These are phyloP conservation scores for Kingdonia uniflora DNA, from an alignment of 164 flowering plant genomes.

Conservation along the genomic window DNA sequence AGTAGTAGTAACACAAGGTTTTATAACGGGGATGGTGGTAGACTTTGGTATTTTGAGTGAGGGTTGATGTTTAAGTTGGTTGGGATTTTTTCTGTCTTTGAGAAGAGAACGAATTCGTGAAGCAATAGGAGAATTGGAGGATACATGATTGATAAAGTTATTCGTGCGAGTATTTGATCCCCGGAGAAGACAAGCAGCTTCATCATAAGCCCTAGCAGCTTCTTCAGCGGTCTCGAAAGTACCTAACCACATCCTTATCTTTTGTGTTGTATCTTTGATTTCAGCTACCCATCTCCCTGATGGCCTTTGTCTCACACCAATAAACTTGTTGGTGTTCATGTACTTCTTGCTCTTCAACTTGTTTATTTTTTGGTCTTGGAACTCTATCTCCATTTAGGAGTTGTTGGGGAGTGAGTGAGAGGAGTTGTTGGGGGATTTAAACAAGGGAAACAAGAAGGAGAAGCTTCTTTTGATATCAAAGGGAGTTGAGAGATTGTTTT, in stretches of 20 bases:
- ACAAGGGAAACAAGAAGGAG: constrained; percentile 5
- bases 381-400: constrained; percentile 47
- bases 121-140: constrained; percentile 59
- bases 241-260: constrained; percentile 90
- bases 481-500: constrained; percentile 23
- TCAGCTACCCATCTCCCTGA: constrained; percentile 93
- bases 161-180: constrained; percentile 67
- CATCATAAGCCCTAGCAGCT: constrained; percentile 79
- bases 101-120: constrained; percentile 57
- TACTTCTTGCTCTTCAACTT: constrained; percentile 30
- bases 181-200: constrained; percentile 86
- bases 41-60: not conserved
- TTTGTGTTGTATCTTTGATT: constrained; percentile 79
- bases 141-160: constrained; percentile 57
- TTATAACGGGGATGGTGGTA: not conserved
- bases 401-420: not conserved
- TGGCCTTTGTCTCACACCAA: constrained; percentile 80
- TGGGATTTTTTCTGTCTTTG: constrained; percentile 29
- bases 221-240: constrained; percentile 82
- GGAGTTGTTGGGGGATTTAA: constrained; percentile 7
- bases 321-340: constrained; percentile 37
- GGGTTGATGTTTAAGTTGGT: constrained; percentile 8
- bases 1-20: constrained; percentile 3
- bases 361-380: constrained; percentile 21
- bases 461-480: not conserved